Evolutionary conservation across 192 early-diverging fungal species (phyloP), one percentile per base, ranked within the genome.

Genomic region (Gamsiella multidivaricata): DNA sequence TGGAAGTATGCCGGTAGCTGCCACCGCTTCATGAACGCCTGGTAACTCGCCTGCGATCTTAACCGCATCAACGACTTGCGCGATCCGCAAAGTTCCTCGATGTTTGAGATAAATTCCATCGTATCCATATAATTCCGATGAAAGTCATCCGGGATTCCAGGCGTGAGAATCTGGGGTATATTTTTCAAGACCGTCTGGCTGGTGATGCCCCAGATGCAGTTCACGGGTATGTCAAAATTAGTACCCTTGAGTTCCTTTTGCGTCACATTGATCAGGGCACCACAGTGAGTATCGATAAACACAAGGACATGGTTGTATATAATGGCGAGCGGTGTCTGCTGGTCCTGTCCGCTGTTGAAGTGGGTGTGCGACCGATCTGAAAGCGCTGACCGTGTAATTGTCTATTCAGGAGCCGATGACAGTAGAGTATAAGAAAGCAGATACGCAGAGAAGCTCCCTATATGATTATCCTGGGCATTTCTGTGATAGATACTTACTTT

Each of bases 81-180:
- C 0, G 80, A 80, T 25, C 71, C 62, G 34, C 81, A 84, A 8
- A 88, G 56, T 1, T 37, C 66, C 47, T 91, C 89, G 32, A 90
- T 52, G 22, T 61, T 65, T 34, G 69, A 60, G 10, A 91, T 81
- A 75, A 91, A 91, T 5, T 74, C 56, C 49, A 88, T 84, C 0
- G 88, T 85, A 25, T 84, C 80, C 3, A 68, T 85, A 50, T 89
- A 90, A 43, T 89, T 89, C 80, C 86, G 70, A 59, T 92, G 91
- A 72, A 92, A 94, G 1, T 87, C 73, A 54, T 91, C 89, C 2
- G 92, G 84, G 51, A 89, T 90, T 15, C 90, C 91, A 32, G 86
- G 71, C 31, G 81, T 83, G 62, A 90, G 88, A 31, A 93, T 90
- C 18, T 79, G 61, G 9, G 78, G 58, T 28, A 87, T 79, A 20